These are phyloP conservation scores for Neophaeococcomyces mojaviensis DNA, from an alignment of 2,329 filamentous ascomycete genomes.

Conservation along the genomic window DNA sequence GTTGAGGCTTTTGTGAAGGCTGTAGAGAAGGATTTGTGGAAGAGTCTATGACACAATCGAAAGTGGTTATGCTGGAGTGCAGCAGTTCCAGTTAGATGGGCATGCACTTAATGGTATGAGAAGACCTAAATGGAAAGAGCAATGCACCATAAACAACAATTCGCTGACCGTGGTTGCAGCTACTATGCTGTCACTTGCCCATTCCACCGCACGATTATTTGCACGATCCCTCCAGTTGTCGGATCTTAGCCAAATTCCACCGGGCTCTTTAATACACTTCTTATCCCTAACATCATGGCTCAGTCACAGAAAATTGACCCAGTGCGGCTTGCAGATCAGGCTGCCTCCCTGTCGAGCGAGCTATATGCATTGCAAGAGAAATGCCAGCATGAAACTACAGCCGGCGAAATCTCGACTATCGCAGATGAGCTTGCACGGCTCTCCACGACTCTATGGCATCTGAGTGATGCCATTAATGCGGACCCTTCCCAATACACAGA, in stretches of 20 bases:
- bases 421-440: slow-evolving; percentile 17
- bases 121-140: too few relatives aligned
- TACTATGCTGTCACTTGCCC: too few relatives aligned
- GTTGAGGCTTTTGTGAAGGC: too few relatives aligned
- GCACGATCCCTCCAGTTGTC: background rate
- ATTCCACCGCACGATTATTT: too few relatives aligned
- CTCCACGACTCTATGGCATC: slow-evolving; percentile 14
- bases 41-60: too few relatives aligned
- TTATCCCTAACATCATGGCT: background rate
- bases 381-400: slow-evolving; percentile 18
- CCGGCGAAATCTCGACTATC: slow-evolving; percentile 15
- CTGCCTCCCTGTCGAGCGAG: slow-evolving; percentile 13
- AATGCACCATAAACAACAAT: too few relatives aligned
- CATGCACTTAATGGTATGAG: too few relatives aligned
- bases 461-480: slow-evolving; percentile 16
- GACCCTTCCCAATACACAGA: slow-evolving; percentile 19
- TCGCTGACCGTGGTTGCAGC: too few relatives aligned
- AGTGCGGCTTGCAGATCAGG: slow-evolving; percentile 13
- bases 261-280: background rate
- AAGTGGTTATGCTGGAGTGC: too few relatives aligned
- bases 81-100: too few relatives aligned
- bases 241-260: background rate
- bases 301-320: background rate
- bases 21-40: too few relatives aligned
- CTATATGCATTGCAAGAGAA: slow-evolving; percentile 13